These are phyloP conservation scores for Syncephalastrum sp. DNA, from an alignment of 371 early-diverging fungal species.

Conservation along the genomic window DNA sequence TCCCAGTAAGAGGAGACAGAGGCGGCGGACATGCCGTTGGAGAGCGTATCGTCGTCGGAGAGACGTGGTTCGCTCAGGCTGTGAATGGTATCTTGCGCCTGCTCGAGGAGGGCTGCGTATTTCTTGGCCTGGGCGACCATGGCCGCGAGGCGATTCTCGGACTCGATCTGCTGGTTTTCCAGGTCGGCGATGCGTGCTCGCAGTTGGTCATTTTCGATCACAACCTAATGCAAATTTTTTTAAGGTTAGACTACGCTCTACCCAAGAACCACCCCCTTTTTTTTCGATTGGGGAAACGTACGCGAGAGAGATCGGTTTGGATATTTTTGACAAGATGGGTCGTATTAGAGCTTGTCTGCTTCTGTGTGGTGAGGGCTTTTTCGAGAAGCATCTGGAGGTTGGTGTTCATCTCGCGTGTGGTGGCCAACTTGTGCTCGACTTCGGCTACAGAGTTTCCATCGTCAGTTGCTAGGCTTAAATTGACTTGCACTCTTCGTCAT, in stretches of 20 bases:
- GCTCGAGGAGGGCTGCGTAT: conserved; percentile 61
- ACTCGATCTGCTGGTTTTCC: conserved; percentile 60
- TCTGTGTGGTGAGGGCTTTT: conserved; percentile 57
- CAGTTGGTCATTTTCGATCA: conserved; percentile 61
- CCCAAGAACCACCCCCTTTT: not conserved
- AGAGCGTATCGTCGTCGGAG: conserved; percentile 36
- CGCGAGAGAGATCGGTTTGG: conserved; percentile 62
- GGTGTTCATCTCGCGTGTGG: conserved; percentile 63
- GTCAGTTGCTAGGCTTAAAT: too few relatives aligned
- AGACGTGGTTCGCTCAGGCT: conserved; percentile 47
- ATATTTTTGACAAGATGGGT: conserved; percentile 62
- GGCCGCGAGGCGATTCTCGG: conserved; percentile 57
- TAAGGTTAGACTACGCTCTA: not conserved
- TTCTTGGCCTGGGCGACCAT: conserved; percentile 68
- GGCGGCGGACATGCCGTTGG: conserved; percentile 21
- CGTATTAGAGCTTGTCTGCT: conserved; percentile 60
- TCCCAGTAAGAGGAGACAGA: conserved; percentile 31
- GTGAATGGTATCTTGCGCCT: conserved; percentile 69
- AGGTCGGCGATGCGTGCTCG: conserved; percentile 59
- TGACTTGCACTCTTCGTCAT: not conserved
- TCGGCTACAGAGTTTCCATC: conserved; percentile 31
- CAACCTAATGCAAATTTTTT: conserved; percentile 41
- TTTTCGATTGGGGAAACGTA: conserved; percentile 15
- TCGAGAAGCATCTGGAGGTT: conserved; percentile 58
- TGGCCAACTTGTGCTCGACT: conserved; percentile 61